These are phyloP conservation scores for Nidularia pulvinata DNA, from an alignment of 768 basidiomycete species.

Conservation along the genomic window DNA sequence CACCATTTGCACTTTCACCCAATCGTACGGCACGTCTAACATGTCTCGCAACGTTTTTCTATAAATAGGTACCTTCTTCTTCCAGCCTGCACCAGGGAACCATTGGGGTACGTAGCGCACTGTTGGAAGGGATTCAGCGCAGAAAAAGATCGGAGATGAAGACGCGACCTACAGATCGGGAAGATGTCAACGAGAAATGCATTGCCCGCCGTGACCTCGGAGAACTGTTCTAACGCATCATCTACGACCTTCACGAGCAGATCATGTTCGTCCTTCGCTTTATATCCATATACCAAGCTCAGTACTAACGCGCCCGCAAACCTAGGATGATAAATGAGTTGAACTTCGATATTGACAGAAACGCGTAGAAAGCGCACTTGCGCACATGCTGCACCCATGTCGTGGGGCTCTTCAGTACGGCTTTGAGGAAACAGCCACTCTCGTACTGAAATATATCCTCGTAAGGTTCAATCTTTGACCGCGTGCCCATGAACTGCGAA, in stretches of 20 bases:
- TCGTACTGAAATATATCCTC: conserved; percentile 7
- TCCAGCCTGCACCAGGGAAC: not conserved
- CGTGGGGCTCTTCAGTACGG: not conserved
- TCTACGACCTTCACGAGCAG: conserved; percentile 15
- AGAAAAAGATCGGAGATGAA: too few relatives aligned
- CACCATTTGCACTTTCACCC: not conserved
- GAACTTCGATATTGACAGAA: conserved; percentile 4
- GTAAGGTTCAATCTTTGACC: conserved; percentile 12
- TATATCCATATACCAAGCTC: not conserved
- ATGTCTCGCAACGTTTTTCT: not conserved
- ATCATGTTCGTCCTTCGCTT: conserved; percentile 16
- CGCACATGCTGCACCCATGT: not conserved
- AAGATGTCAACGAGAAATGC: conserved; percentile 24
- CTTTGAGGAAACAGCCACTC: not conserved
- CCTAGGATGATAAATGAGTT: not conserved
- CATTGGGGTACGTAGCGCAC: not conserved
- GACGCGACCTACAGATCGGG: conserved; percentile 17
- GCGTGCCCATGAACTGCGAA: conserved; percentile 14
- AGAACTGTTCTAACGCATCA: conserved; percentile 18
- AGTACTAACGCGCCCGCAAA: not conserved
- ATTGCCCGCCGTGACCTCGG: conserved; percentile 11
- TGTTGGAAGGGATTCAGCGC: not conserved
- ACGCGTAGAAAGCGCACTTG: not conserved
- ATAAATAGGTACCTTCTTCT: not conserved
- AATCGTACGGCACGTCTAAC: not conserved